phyloP scores from a whole-genome alignment of 164 flowering plant species.

The Berberis vulgaris region DNA sequence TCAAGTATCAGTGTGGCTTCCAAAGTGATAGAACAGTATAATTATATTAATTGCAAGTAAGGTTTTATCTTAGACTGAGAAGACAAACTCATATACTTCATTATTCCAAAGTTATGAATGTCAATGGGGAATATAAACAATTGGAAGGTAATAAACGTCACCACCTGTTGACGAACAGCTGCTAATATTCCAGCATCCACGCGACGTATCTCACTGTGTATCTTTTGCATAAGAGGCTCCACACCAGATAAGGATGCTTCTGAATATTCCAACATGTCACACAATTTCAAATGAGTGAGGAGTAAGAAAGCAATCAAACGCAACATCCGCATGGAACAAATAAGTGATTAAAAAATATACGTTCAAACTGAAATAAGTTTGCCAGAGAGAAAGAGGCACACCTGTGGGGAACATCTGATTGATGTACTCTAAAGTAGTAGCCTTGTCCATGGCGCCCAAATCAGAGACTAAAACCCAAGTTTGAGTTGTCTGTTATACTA shows the following conservation, averaged over 20 bases:
- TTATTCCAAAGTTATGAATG: no score
- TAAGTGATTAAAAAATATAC: not conserved
- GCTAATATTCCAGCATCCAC: conserved; percentile 87
- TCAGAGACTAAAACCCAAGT: no score
- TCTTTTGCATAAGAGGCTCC: conserved; percentile 97
- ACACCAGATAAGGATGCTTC: conserved; percentile 97
- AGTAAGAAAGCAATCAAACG: not conserved
- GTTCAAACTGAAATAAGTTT: not conserved
- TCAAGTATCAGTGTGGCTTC: no score
- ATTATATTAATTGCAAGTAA: no score
- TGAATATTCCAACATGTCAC: conserved; percentile 21
- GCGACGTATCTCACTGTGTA: conserved; percentile 78
- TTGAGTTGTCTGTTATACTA: no score
- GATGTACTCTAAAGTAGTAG: conserved; percentile 88
- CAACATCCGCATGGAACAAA: not conserved
- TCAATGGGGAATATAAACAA: not conserved
- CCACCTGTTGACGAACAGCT: conserved; percentile 99
- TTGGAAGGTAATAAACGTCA: not conserved
- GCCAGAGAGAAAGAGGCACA: conserved; percentile 6
- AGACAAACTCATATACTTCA: no score
- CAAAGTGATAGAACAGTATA: no score
- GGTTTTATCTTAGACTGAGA: no score
- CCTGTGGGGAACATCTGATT: conserved; percentile 99
- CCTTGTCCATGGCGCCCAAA: conserved; percentile 54
- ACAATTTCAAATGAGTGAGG: conserved; percentile 6